Base-by-base conservation (phyloP, 805 yeast species). In the Candida palmyrensis region DNA sequence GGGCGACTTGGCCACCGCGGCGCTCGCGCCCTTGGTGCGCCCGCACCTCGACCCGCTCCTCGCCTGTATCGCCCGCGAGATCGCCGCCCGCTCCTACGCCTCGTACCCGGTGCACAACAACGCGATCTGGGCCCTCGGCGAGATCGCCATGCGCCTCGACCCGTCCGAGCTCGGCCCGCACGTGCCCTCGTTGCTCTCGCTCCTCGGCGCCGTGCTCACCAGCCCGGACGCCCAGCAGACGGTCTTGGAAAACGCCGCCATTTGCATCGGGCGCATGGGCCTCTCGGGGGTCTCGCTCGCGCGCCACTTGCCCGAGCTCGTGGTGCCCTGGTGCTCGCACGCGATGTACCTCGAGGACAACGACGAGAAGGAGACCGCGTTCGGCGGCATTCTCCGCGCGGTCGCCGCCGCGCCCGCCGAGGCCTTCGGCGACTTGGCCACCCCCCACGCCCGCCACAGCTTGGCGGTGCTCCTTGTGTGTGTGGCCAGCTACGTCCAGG, bases 51-150 rank as follows among this genome's bases (percentile, higher is more conserved):
- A 68, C 41, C 70, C 72, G 28, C 61, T 85, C 14, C 59, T 87
- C 40, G 66, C 76, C n/a, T 70, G 77, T 38, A 77, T 88, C 41
- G 79, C 82, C 4, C 73, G 73, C 38, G 94, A 84, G 54, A 70
- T 83, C 45, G 71, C 76, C 42, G 66, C 69, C 41, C 56, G 79
- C 38, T 58, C 66, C 7, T 68, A 57, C 48, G 62, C 60, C 29
- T 63, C 79, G 2, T 68, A 62, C 39, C 77, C 90, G 0, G 87
- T 83, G 2, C 79, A 80, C 47, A 85, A 84, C 57, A 92, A 92
- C 56, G 92, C 97, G 1, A 78, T 86, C 31, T 92, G 98, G 98
- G 76, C 96, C 2, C 61, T 84, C 10, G 97, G 98, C 27, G 95
- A 92, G 54, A 76, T 92, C 19, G 70, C 86, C 3, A 65, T 88